Percentiles rank a stretch among this genome's conserved stretches.
Evolutionary conservation across 176 grass and related monocot genomes (phyloP).

Genomic region (Eremochloa ophiuroides): DNA sequence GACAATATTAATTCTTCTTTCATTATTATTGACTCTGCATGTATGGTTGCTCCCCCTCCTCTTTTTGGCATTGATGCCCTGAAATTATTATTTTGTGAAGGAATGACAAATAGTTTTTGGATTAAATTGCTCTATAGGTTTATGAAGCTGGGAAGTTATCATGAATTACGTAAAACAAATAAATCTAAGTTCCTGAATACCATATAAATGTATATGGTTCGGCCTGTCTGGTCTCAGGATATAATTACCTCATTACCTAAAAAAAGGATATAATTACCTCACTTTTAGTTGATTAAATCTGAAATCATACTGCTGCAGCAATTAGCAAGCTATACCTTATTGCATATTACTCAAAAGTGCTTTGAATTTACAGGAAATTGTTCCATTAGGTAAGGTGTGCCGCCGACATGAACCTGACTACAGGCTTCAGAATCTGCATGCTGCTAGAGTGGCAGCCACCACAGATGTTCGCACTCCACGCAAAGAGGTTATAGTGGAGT

Average conservation of each 20-base stretch:
- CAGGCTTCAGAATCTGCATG: slow-evolving; percentile 76
- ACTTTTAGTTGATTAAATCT: background rate
- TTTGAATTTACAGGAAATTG: slow-evolving; percentile 61
- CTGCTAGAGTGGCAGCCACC: slow-evolving; percentile 40
- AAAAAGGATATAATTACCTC: too few species aligned
- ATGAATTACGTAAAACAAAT: background rate
- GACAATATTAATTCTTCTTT: background rate
- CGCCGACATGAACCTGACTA: slow-evolving; percentile 97
- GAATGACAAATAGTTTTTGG: background rate
- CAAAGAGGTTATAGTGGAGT: slow-evolving; percentile 23
- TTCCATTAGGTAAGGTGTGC: slow-evolving; percentile 94
- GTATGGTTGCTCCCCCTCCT: too few species aligned
- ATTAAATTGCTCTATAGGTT: background rate
- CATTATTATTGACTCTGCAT: background rate
- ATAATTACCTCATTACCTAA: too few species aligned
- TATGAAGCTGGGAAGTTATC: background rate
- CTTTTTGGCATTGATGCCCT: too few species aligned
- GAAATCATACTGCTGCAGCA: background rate
- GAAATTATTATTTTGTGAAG: background rate
- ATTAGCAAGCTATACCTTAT: background rate
- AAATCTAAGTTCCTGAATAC: background rate
- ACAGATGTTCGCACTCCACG: slow-evolving; percentile 21
- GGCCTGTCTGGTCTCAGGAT: background rate
- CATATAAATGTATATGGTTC: background rate
- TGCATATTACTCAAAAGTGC: background rate